phyloP scores from a whole-genome alignment of 441 rosid genomes.

The Capsella rubella region DNA sequence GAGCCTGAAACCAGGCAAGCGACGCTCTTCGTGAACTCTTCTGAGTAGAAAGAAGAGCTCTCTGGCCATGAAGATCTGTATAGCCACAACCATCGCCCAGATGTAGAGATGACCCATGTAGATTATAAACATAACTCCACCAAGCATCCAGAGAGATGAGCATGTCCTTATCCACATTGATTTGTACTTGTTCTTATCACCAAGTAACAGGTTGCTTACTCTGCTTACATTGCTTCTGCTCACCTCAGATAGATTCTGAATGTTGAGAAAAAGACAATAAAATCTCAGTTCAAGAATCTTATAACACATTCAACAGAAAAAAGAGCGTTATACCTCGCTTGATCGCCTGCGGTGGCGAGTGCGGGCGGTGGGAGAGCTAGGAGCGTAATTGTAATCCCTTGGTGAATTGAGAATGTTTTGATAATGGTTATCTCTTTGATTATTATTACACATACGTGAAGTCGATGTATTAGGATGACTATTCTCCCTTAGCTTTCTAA shows the following conservation, averaged over 20 bases:
- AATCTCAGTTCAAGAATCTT: slow-evolving; percentile 13
- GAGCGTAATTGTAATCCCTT: slow-evolving; percentile 40
- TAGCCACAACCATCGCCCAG: slow-evolving; percentile 47
- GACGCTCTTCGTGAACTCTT: slow-evolving; percentile 47
- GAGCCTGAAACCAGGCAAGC: slow-evolving; percentile 48
- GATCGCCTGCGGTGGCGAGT: slow-evolving; percentile 46
- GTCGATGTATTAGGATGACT: slow-evolving; percentile 32
- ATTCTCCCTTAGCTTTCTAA: slow-evolving; percentile 36
- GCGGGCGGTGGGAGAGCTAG: slow-evolving; percentile 47
- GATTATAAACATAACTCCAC: slow-evolving; percentile 44
- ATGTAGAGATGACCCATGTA: slow-evolving; percentile 52
- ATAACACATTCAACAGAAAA: not conserved
- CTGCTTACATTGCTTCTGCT: slow-evolving; percentile 44
- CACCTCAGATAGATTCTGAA: slow-evolving; percentile 37
- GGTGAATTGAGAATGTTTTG: slow-evolving; percentile 40
- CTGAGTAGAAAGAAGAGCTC: slow-evolving; percentile 50
- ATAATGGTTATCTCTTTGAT: slow-evolving; percentile 44
- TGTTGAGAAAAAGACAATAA: not conserved
- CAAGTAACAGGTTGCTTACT: slow-evolving; percentile 43
- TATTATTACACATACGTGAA: slow-evolving; percentile 30
- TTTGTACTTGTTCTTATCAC: slow-evolving; percentile 45
- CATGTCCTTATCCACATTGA: slow-evolving; percentile 50
- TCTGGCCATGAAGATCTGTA: slow-evolving; percentile 47
- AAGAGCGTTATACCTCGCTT: slow-evolving; percentile 37
- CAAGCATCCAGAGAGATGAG: slow-evolving; percentile 51